Conservation (phyloP, 345 rosid genomes). For the Boechera stricta region DNA sequence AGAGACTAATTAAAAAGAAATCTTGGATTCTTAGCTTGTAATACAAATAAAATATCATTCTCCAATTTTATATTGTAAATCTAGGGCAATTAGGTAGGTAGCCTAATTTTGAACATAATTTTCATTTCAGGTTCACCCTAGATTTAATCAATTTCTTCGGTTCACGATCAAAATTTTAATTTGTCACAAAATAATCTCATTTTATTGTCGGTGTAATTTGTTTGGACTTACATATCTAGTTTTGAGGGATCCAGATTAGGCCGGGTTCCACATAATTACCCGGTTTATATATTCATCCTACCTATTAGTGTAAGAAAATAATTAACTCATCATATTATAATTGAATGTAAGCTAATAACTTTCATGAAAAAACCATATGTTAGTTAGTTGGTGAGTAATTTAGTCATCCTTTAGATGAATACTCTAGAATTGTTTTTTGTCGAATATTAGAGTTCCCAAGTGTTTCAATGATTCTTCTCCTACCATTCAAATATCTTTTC, state of each 20-base stretch:
- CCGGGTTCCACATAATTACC: too few species aligned
- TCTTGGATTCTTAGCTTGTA: conserved; percentile 30
- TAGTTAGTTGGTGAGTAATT: not conserved
- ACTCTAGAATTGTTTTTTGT: not conserved
- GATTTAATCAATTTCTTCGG: not conserved
- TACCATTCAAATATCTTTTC: conserved; percentile 4
- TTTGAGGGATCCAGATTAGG: not conserved
- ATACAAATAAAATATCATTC: conserved; percentile 22
- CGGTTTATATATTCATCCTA: too few species aligned
- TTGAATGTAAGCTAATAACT: not conserved
- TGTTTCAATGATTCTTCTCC: conserved; percentile 16
- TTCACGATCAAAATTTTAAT: not conserved
- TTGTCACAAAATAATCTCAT: not conserved
- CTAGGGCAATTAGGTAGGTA: not conserved
- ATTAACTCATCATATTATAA: not conserved
- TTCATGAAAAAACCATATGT: not conserved
- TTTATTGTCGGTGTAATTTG: too few species aligned
- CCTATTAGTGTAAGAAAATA: not conserved
- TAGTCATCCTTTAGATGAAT: not conserved
- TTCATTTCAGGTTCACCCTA: not conserved
- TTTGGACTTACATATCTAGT: not conserved
- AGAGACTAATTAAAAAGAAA: not conserved
- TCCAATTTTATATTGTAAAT: not conserved
- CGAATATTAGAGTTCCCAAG: not conserved
- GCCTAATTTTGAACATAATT: not conserved